Evolutionary conservation across 805 yeast genomes (phyloP).

Genomic region (Zygoascus flipseniorum): DNA sequence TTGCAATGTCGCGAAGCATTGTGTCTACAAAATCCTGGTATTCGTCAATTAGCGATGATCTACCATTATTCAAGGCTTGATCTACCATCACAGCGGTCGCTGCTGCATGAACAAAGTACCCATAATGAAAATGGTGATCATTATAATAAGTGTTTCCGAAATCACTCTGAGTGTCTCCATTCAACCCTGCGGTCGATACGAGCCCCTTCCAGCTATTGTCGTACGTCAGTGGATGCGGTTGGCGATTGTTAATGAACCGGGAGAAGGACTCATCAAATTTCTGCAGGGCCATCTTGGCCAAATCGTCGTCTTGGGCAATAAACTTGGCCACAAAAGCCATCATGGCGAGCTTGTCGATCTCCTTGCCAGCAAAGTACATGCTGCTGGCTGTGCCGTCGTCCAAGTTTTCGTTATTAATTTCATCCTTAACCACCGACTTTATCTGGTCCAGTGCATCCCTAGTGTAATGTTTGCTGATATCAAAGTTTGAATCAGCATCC

Average conservation of each 20-base stretch:
- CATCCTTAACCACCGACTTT: background rate
- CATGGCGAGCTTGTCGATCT: constrained; percentile 81
- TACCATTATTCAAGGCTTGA: constrained; percentile 17
- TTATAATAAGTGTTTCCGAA: constrained; percentile 73
- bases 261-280: constrained; percentile 55
- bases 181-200: constrained; percentile 52
- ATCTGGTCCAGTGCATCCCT: constrained; percentile 41
- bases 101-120: constrained; percentile 76
- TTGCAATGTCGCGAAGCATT: constrained; percentile 59
- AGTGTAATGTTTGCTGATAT: constrained; percentile 33
- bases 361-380: constrained; percentile 87
- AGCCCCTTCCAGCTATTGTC: constrained; percentile 73
- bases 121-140: constrained; percentile 85
- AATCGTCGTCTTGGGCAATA: constrained; percentile 43
- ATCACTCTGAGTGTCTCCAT: constrained; percentile 45
- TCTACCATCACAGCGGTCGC: constrained; percentile 70
- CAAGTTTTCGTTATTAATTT: background rate
- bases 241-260: constrained; percentile 55
- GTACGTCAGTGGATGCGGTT: constrained; percentile 58
- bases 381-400: constrained; percentile 36
- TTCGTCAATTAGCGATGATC: constrained; percentile 39
- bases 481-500: background rate
- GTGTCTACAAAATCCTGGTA: constrained; percentile 51
- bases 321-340: constrained; percentile 57
- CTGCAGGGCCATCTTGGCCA: constrained; percentile 42